Conservation (phyloP, 441 rosid species). For the Aquilaria agallochum region DNA sequence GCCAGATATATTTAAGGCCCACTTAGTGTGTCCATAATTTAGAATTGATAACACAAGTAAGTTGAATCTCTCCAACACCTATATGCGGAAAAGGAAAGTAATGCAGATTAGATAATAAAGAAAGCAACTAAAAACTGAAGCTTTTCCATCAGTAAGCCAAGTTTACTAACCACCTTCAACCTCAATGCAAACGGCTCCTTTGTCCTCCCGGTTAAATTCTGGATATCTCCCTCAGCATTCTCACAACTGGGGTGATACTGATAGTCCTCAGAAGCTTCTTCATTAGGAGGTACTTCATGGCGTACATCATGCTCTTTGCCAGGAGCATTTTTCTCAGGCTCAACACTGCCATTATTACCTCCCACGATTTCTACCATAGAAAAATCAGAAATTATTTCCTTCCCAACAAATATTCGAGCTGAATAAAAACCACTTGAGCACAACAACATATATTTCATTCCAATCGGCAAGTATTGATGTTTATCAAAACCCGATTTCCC, state of each 20-base stretch:
- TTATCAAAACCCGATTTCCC: no score
- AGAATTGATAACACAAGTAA: no score
- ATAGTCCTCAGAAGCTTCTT: conserved; percentile 34
- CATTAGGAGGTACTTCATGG: conserved; percentile 35
- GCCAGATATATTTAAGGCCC: no score
- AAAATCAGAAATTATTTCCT: conserved; percentile 2
- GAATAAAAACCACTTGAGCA: no score
- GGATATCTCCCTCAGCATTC: conserved; percentile 41
- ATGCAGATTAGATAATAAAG: no score
- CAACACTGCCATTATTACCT: conserved; percentile 24
- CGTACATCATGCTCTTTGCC: conserved; percentile 27
- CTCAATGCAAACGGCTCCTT: conserved; percentile 71
- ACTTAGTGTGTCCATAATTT: no score
- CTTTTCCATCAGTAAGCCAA: background rate
- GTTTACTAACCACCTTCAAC: conserved; percentile 68
- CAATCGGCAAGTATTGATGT: no score
- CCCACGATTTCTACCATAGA: conserved; percentile 30
- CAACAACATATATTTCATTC: no score
- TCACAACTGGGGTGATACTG: conserved; percentile 32
- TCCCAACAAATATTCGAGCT: no score
- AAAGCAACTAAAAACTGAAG: background rate
- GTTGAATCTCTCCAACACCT: no score
- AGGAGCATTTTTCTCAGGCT: conserved; percentile 18
- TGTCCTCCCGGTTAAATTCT: conserved; percentile 81
- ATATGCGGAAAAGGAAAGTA: no score